Percentiles rank a stretch among this genome's conserved stretches.
Evolutionary conservation across 2,329 filamentous ascomycete species (phyloP).

Genomic region (Penicillium polonicum): DNA sequence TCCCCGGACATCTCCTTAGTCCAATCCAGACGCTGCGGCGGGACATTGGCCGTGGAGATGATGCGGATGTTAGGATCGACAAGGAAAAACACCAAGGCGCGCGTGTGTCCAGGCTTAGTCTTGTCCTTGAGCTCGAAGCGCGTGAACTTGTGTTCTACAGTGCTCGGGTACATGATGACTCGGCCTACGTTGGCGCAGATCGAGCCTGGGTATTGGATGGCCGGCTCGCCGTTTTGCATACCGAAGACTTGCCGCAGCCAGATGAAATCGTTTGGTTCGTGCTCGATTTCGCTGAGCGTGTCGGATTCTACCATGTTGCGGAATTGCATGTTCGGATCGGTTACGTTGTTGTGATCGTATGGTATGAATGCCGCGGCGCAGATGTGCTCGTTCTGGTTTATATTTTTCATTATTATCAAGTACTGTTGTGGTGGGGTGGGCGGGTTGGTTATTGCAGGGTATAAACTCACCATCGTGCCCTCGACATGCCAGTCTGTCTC

Average conservation of each 20-base stretch:
- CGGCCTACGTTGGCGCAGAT: conserved; percentile 23
- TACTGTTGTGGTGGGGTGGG: too few species aligned
- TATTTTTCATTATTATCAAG: not conserved
- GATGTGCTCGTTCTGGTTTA: conserved; percentile 59
- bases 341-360: conserved; percentile 61
- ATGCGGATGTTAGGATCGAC: conserved; percentile 58
- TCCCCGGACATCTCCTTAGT: conserved; percentile 25
- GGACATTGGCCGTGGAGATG: conserved; percentile 54
- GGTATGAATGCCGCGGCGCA: conserved; percentile 63
- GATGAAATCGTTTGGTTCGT: conserved; percentile 30
- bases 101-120: conserved; percentile 53
- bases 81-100: conserved; percentile 58
- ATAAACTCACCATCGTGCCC: conserved; percentile 41
- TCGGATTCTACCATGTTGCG: conserved; percentile 41
- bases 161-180: conserved; percentile 33
- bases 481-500: conserved; percentile 50
- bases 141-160: conserved; percentile 52
- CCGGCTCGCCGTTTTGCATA: conserved; percentile 25
- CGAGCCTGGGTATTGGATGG: conserved; percentile 26
- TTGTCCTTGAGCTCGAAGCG: conserved; percentile 52
- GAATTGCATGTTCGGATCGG: conserved; percentile 53
- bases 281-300: conserved; percentile 33
- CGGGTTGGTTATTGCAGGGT: too few species aligned
- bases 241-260: conserved; percentile 35
- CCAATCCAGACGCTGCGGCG: conserved; percentile 53